Conservation (phyloP, 306 rosid genomes). For the Cucumis hystrix region DNA sequence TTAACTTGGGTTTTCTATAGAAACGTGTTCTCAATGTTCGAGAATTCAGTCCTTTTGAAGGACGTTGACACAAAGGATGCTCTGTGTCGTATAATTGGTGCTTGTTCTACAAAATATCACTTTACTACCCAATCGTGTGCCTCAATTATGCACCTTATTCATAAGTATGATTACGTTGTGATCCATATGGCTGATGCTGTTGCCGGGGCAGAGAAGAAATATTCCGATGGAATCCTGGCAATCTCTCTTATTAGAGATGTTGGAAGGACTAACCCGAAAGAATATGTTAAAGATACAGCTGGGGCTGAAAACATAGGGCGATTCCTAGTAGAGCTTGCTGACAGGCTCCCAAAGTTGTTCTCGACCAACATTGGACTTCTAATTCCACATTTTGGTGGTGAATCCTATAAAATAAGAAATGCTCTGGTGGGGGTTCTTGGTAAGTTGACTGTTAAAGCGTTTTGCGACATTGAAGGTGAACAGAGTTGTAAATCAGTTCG, state of each 20-base stretch:
- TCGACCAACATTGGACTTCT: conserved; percentile 84
- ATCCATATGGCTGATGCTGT: conserved; percentile 76
- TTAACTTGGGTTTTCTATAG: conserved; percentile 27
- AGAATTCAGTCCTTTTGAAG: conserved; percentile 47
- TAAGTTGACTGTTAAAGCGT: conserved; percentile 72
- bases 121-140: conserved; percentile 78
- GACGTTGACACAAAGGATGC: conserved; percentile 67
- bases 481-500: conserved; percentile 61
- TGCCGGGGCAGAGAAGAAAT: conserved; percentile 67
- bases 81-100: conserved; percentile 68
- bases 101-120: conserved; percentile 82
- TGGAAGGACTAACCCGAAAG: conserved; percentile 89
- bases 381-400: conserved; percentile 92
- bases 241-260: conserved; percentile 64
- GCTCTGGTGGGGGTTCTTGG: conserved; percentile 85
- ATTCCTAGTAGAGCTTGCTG: conserved; percentile 79
- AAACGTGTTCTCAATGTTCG: conserved; percentile 64
- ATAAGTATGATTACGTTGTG: conserved; percentile 84
- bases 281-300: conserved; percentile 64
- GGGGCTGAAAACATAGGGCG: conserved; percentile 96
- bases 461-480: conserved; percentile 73
- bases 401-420: conserved; percentile 83
- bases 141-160: conserved; percentile 76
- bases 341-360: conserved; percentile 69
- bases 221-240: conserved; percentile 79